Conservation (phyloP, 2,329 filamentous ascomycete species). For the Huntiella savannae region DNA sequence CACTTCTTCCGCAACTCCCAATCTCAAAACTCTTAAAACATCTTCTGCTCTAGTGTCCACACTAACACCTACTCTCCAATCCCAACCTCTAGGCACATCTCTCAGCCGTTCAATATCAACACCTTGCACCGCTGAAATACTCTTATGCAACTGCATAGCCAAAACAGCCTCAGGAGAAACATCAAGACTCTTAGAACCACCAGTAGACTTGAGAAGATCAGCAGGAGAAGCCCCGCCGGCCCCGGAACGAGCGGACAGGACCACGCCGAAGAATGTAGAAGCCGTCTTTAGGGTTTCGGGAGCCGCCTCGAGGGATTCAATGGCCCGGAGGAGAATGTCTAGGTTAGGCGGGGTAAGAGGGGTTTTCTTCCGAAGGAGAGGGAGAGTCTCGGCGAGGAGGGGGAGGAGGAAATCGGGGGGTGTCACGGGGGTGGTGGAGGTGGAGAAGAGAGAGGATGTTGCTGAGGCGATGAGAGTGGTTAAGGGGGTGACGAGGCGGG, state of each 20-base stretch:
- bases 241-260: conserved; percentile 45
- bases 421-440: conserved; percentile 60
- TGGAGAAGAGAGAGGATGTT: conserved; percentile 76
- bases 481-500: conserved; percentile 12
- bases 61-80: conserved; percentile 65
- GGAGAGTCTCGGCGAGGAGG: conserved; percentile 64
- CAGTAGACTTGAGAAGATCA: conserved; percentile 41
- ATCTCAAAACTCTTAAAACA: conserved; percentile 51
- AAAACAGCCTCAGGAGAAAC: conserved; percentile 52
- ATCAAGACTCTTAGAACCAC: conserved; percentile 44
- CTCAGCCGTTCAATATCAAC: conserved; percentile 15
- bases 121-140: conserved; percentile 33
- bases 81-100: conserved; percentile 41
- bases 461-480: conserved; percentile 59
- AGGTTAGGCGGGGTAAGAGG: conserved; percentile 51
- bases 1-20: conserved; percentile 57
- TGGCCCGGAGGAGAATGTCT: conserved; percentile 53
- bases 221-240: conserved; percentile 45
- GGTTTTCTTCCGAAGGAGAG: conserved; percentile 42
- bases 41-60: conserved; percentile 43
- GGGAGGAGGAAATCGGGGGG: conserved; percentile 74
- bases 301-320: conserved; percentile 71
- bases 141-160: conserved; percentile 40
- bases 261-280: conserved; percentile 44
- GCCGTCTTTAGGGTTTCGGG: conserved; percentile 48